These are phyloP conservation scores for Stemphylium lycopersici DNA, from an alignment of 2,329 filamentous ascomycete genomes.

Conservation along the genomic window DNA sequence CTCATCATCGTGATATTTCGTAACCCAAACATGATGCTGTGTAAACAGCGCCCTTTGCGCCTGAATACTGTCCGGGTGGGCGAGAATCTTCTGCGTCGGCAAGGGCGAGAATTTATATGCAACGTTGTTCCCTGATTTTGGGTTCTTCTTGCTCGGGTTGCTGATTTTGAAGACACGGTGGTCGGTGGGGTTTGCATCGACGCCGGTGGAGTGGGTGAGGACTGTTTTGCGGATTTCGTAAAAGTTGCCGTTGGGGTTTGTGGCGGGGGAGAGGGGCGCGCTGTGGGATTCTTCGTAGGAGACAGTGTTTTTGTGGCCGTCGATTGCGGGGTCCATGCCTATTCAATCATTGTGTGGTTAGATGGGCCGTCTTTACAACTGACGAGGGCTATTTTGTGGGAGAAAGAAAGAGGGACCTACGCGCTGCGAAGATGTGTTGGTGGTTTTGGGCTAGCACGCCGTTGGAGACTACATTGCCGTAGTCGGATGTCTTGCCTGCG, in stretches of 20 bases:
- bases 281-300: slow-evolving; percentile 61
- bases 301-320: slow-evolving; percentile 61
- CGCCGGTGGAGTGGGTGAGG: slow-evolving; percentile 55
- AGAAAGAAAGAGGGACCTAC: neutral
- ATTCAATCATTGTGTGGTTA: no score
- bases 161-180: slow-evolving; percentile 63
- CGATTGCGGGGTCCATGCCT: slow-evolving; percentile 69
- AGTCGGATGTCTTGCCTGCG: slow-evolving; percentile 59
- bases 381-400: no score
- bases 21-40: slow-evolving; percentile 61
- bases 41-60: slow-evolving; percentile 56
- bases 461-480: slow-evolving; percentile 67
- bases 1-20: slow-evolving; percentile 59
- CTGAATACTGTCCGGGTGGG: slow-evolving; percentile 54
- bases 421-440: slow-evolving; percentile 67
- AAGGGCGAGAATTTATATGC: slow-evolving; percentile 57
- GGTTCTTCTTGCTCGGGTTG: slow-evolving; percentile 55
- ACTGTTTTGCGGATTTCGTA: slow-evolving; percentile 61
- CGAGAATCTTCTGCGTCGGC: slow-evolving; percentile 58
- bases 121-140: slow-evolving; percentile 53
- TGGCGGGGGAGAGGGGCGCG: slow-evolving; percentile 56
- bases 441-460: slow-evolving; percentile 72
- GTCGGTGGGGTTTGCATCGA: slow-evolving; percentile 61
- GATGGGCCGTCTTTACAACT: no score
- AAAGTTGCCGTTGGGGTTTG: slow-evolving; percentile 67